phyloP scores from a whole-genome alignment of 768 basidiomycete genomes.

The Boletus insuetus region DNA sequence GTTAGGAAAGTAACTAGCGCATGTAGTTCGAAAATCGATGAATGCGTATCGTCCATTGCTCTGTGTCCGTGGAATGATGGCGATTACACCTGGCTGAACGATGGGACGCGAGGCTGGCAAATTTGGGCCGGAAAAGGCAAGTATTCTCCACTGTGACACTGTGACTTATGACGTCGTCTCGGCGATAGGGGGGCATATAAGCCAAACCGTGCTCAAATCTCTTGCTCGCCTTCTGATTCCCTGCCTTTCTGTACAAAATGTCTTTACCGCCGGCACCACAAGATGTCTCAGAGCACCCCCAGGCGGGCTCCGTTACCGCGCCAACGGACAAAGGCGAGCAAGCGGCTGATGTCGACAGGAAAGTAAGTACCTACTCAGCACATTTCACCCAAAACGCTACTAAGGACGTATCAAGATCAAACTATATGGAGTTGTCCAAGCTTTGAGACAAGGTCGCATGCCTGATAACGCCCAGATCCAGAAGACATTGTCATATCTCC shows the following conservation, averaged over 20 bases:
- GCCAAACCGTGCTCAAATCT: background rate
- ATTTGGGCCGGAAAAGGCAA: slow-evolving; percentile 5
- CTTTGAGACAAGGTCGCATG: slow-evolving; percentile 74
- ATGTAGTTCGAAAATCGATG: too few relatives aligned
- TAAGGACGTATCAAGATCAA: slow-evolving; percentile 41
- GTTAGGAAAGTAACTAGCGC: too few relatives aligned
- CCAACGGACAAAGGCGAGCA: slow-evolving; percentile 60
- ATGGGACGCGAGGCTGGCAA: too few relatives aligned
- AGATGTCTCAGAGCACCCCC: slow-evolving; percentile 60
- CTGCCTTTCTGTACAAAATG: slow-evolving; percentile 38
- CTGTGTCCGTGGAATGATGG: too few relatives aligned
- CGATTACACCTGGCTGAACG: too few relatives aligned
- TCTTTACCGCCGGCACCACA: slow-evolving; percentile 62
- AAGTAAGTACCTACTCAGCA: slow-evolving; percentile 36
- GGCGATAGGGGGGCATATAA: slow-evolving; percentile 11
- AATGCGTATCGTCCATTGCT: too few relatives aligned
- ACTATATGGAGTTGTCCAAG: slow-evolving; percentile 78
- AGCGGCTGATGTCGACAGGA: slow-evolving; percentile 78
- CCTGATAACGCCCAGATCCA: slow-evolving; percentile 84
- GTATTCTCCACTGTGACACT: background rate
- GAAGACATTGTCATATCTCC: slow-evolving; percentile 63
- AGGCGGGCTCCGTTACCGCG: slow-evolving; percentile 56
- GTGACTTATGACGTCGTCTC: slow-evolving; percentile 13
- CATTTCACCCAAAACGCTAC: background rate
- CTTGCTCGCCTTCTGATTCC: background rate